Evolutionary conservation across 805 yeast species (phyloP).

Genomic region (Yamadazyma endophytica): DNA sequence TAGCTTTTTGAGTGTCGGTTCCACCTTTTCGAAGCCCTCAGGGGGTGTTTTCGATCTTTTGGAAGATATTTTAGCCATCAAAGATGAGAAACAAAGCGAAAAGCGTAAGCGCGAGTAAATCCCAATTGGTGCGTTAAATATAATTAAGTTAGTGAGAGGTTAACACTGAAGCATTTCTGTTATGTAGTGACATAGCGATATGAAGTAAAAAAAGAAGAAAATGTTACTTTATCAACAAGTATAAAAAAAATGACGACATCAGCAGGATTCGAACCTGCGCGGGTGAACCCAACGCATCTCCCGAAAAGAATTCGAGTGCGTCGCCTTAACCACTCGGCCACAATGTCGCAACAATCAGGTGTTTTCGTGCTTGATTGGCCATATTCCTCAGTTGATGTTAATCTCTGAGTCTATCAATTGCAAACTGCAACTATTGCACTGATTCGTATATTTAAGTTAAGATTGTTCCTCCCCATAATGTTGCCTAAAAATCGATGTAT

Average conservation of each 20-base stretch:
- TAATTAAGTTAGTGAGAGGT: not conserved
- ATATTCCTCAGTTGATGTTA: too few relatives aligned
- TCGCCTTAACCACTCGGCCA: slow-evolving; percentile 44
- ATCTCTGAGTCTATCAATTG: too few relatives aligned
- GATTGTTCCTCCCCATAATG: too few relatives aligned
- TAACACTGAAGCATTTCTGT: too few relatives aligned
- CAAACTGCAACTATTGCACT: too few relatives aligned
- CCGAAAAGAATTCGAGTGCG: slow-evolving; percentile 30
- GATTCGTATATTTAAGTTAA: too few relatives aligned
- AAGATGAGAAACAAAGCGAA: slow-evolving; percentile 1
- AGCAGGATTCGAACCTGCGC: slow-evolving; percentile 47
- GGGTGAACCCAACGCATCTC: slow-evolving; percentile 39
- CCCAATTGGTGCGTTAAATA: slow-evolving; percentile 1
- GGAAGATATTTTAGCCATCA: slow-evolving; percentile 45
- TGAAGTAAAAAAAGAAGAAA: not conserved
- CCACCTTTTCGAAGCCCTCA: slow-evolving; percentile 65
- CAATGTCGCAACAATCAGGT: slow-evolving; percentile 13
- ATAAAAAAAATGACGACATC: slow-evolving; percentile 34
- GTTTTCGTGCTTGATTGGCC: too few relatives aligned
- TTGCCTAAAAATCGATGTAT: too few relatives aligned
- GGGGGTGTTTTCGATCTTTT: slow-evolving; percentile 57
- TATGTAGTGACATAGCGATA: not conserved
- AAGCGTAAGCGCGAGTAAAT: not conserved
- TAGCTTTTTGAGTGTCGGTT: slow-evolving; percentile 61
- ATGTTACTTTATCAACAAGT: too few relatives aligned